These are phyloP conservation scores for Medakamo hakoo DNA, from an alignment of 139 green algal genomes.

Conservation along the genomic window DNA sequence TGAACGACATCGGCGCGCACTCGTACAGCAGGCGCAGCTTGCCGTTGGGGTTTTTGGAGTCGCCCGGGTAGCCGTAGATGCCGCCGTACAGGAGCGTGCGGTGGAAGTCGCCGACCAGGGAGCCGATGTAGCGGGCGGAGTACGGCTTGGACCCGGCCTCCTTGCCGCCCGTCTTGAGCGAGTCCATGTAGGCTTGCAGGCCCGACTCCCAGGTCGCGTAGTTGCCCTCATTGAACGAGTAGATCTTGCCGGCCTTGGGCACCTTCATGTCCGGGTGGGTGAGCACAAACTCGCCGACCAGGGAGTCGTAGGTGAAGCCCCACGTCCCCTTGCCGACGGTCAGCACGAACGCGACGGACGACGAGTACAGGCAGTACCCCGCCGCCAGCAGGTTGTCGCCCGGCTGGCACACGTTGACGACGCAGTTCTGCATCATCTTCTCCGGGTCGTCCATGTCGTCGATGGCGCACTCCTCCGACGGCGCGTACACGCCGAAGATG, in stretches of 20 bases:
- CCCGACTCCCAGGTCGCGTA: slow-evolving; percentile 57
- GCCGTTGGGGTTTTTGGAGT: slow-evolving; percentile 84
- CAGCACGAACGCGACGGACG: slow-evolving; percentile 77
- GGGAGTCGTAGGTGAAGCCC: slow-evolving; percentile 84
- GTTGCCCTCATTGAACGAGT: slow-evolving; percentile 99
- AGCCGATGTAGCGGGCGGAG: slow-evolving; percentile 87
- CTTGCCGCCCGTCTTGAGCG: slow-evolving; percentile 53
- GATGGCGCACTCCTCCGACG: slow-evolving; percentile 61
- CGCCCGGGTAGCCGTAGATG: slow-evolving; percentile 94
- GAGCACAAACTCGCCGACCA: slow-evolving; percentile 81
- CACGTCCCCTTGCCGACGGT: slow-evolving; percentile 79
- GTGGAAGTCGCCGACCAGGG: slow-evolving; percentile 94
- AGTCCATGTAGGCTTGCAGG: slow-evolving; percentile 66
- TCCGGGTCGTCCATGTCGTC: slow-evolving; percentile 52
- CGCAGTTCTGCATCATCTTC: slow-evolving; percentile 58
- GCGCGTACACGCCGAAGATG: slow-evolving; percentile 94
- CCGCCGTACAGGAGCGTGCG: slow-evolving; percentile 89
- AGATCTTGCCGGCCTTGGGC: slow-evolving; percentile 88
- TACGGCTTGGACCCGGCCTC: slow-evolving; percentile 80
- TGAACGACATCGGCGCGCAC: slow-evolving; percentile 89
- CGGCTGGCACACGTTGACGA: slow-evolving; percentile 83
- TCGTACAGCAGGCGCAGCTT: slow-evolving; percentile 98
- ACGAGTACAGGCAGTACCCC: slow-evolving; percentile 92
- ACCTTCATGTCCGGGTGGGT: slow-evolving; percentile 67
- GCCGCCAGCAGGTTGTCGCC: slow-evolving; percentile 70